Evolutionary conservation across 768 basidiomycete genomes (phyloP), one percentile per base, ranked within the genome.

Genomic region (Lactifluus subvellereus): DNA sequence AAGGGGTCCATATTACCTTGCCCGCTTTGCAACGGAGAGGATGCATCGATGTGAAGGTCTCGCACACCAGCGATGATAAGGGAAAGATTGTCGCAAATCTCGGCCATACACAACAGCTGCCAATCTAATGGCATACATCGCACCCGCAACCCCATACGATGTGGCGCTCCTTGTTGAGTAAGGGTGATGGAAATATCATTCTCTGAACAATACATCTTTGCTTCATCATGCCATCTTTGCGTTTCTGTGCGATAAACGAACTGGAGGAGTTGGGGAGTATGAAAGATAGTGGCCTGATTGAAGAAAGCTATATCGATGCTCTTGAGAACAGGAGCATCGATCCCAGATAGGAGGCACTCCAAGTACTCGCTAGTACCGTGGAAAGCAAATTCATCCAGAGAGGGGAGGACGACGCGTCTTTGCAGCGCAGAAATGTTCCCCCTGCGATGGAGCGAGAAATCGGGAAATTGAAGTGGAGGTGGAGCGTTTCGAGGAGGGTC

Each of bases 311-410:
- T 10, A 3, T 18, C 1, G 22, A 50, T 1, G 3, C 10, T 2
- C 2, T 2, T 0, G 35, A 54, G 53, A 6, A 14, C 30, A 38
- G 53, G 60, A 7, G 10, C 9, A 1, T 48, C 11, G 20, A 57
- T 56, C 9, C 48, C 9, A 4, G 22, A n/a, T 18, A 51, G 35
- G 11, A 62, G 54, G 33, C 16, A 27, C 30, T 62, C 61, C 32
- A 62, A 45, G 49, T 56, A 32, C 30, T 62, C 61, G 20, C 14
- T 27, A 16, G 14, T 9, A 30, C 61, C 61, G 14, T 45, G 38
- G 33, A 62, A 62, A 42, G 40, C n/a, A 9, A 57, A 49, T 1
- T 11, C 18, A 18, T 51, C 30, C 13, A 62, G 55, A 18, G 32
- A 14, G 3, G 32, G 49, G 20, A 62, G 61, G 32, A 18, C 9